Evolutionary conservation across 441 rosid species (phyloP).

Genomic region (Euphorbia celastroides): DNA sequence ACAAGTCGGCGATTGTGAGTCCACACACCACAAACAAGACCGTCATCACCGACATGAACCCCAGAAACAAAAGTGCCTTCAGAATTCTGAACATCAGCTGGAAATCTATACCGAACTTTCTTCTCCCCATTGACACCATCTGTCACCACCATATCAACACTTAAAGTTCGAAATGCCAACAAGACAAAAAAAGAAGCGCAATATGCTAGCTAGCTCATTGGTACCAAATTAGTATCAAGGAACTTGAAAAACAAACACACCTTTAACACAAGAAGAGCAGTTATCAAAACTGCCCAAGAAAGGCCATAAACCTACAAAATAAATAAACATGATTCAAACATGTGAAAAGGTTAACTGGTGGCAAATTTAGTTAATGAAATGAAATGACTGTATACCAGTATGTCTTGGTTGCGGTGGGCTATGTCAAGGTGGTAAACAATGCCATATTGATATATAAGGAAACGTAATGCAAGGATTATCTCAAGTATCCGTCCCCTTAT

Average conservation of each 20-base stretch:
- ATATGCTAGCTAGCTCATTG: neutral
- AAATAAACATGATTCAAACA: neutral
- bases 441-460: conserved; percentile 86
- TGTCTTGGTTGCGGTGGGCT: conserved; percentile 49
- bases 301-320: conserved; percentile 67
- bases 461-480: conserved; percentile 67
- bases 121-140: conserved; percentile 90
- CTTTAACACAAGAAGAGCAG: conserved; percentile 69
- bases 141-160: neutral
- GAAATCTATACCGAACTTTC: conserved; percentile 71
- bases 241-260: conserved; percentile 30
- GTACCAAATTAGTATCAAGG: neutral
- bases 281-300: conserved; percentile 74
- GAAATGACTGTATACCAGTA: conserved; percentile 45
- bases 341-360: neutral
- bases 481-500: conserved; percentile 69
- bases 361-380: conserved; percentile 3
- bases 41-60: conserved; percentile 83
- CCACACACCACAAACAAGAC: conserved; percentile 61
- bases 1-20: conserved; percentile 66
- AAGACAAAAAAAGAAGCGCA: neutral
- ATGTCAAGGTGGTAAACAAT: conserved; percentile 94
- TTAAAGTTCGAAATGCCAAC: neutral
- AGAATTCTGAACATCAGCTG: conserved; percentile 94
- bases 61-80: conserved; percentile 91